Evolutionary conservation across 495 filamentous ascomycete species (phyloP), one percentile per base, ranked within the genome.

Genomic region (Podospora conica): DNA sequence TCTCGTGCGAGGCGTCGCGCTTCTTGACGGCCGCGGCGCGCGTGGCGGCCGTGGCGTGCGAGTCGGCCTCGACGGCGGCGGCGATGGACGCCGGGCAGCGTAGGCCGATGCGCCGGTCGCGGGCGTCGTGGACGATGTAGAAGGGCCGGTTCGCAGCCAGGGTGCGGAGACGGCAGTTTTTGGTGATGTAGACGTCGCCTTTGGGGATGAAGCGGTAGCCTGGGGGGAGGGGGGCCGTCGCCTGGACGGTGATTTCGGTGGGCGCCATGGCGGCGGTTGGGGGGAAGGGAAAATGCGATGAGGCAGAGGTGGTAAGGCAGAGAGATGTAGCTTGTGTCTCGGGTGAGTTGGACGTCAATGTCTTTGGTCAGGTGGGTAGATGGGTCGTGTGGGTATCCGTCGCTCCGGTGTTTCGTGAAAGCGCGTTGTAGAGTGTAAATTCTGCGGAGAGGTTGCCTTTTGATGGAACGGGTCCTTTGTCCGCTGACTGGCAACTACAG

Each of bases 151-250:
- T 63, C 20, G 71, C 69, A 10, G 55, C 67, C n/a, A 71, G 71
- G 3, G 79, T 77, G 20, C 66, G 60, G n/a, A 67, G 65, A 28
- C 77, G 75, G 65, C 78, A 81, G 67, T 78, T 48, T 22, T 66
- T 68, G 27, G 79, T 81, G 25, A 76, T 65, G 67, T 78, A 82
- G 2, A 67, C 58, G 63, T 79, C 67, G 60, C 79, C 79, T 40
- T 77, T 79, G 12, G 63, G 70, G 21, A 81, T 73, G 22, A 78
- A 78, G 18, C 24, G 60, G 65, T 81, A 82, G 25, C 76, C 71
- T 3, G 25, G 11, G 3, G 78, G 77, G 63, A 80, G 69, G 0
- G 65, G 69, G 11, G 48, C 28, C 20, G 65, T 24, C 12, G 59
- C 21, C 9, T 61, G 66, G 21, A 71, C 73, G 0, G 40, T n/a